Base-by-base conservation (phyloP, 2,329 filamentous ascomycete genomes). In the Aciculosporium take region DNA sequence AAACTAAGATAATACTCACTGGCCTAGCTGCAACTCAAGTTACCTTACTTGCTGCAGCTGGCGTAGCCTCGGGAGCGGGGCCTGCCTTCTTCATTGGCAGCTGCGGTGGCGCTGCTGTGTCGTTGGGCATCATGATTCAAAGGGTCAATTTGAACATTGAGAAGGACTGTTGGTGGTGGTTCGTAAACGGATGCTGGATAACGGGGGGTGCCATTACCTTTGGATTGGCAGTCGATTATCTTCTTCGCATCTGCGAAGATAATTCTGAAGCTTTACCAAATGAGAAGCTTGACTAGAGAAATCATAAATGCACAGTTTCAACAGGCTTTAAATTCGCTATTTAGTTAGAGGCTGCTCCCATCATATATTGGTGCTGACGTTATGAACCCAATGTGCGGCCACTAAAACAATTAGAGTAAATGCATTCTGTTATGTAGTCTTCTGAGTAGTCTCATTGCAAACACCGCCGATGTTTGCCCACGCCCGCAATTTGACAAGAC, bases 151-250 rank as follows among this genome's bases (percentile, higher is more conserved):
- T 84, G 37, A 79, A 79, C 56, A 73, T 65, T 48, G 75, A 78
- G 34, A 73, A 74, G 53, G 66, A 80, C 52, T 84, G 80, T 50
- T 84, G 79, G 80, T 81, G 79, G 77, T 84, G 80, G 80, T 84
- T 84, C 51, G 71, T 76, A 24, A 81, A 81, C 49, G 79, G 79
- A 9, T 80, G 76, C 50, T 78, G 72, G 73, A 68, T 81, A 46
- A 82, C 79, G 9, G 79, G 79, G 7, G 76, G 78, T 20, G 67
- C 65, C 4, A 74, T 82, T 47, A 72, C 72, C 48, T 44, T 69
- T 3, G 78, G 79, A 1, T 52, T 83, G 42, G 70, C 64, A 2
- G 65, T 60, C 3, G 77, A 83, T 50, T 83, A 81, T 52, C 44
- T 71, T n/a, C 47, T 72, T 12, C 63, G 63, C 48, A 75, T 74